Evolutionary conservation across 1,284 basidiomycete species (phyloP), one percentile per base, ranked within the genome.

Genomic region (Sanghuangporus weigelae): DNA sequence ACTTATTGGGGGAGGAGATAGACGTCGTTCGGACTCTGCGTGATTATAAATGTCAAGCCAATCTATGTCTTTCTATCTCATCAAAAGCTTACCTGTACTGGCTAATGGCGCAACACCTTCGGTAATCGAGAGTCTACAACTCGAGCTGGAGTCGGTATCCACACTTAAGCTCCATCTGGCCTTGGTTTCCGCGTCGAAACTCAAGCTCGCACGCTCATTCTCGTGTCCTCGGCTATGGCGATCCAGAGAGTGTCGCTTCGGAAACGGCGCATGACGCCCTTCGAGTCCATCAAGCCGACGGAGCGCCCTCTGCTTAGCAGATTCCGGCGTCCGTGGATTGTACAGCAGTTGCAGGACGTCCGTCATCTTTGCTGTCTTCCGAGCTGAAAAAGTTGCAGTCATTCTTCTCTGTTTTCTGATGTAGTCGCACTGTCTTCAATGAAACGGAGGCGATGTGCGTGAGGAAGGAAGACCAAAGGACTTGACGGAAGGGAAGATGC

Each of bases 211-310:
- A 7, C 56, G 7, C 19, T 12, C 31, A 7, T 36, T 35, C 16
- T 36, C 36, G 19, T 31, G 26, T n/a, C 1, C 31, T 12, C 53
- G 53, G 26, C 4, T 35, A n/a, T 31, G 14, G 12, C 38, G 31
- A 54, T 54, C 50, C 7, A 51, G 10, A 7, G 53, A 54, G 38
- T 36, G 53, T 1, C 53, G 31, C 31, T 54, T 54, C 31, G 7
- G 31, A 7, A 54, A 14, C 11, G 54, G 56, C 6, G 61, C 44
- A 35, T 42, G 61, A 10, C 62, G 55, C 7, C 62, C 56, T 38
- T 63, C 62, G 38, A 64, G 59, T 14, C 63, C 63, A 38, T 64
- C 63, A n/a, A 64, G 58, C 35, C 55, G 55, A 8, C 59, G 23
- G 16, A 64, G 63, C 19, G 63, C 58, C 21, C 57, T 42, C 7